These are phyloP conservation scores for Aspergillus sp. DNA, from an alignment of 2,329 filamentous ascomycete species.

Conservation along the genomic window DNA sequence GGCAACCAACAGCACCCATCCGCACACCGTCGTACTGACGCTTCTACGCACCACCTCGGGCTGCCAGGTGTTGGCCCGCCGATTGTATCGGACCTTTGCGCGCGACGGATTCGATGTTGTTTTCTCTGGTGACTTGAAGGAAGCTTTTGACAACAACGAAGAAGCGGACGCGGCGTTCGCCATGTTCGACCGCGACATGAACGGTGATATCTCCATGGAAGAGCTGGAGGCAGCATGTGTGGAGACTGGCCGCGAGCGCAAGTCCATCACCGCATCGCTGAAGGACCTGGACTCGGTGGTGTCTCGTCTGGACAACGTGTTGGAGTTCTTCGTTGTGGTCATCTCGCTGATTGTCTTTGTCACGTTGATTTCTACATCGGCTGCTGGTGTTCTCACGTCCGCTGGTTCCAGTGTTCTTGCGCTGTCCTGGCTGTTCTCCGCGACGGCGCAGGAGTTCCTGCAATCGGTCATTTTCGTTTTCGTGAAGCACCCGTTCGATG, in stretches of 20 bases:
- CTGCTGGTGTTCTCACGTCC: constrained; percentile 84
- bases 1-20: constrained; percentile 64
- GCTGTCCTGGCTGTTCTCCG: constrained; percentile 85
- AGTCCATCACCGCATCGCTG: constrained; percentile 86
- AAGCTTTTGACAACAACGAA: constrained; percentile 72
- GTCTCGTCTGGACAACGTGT: constrained; percentile 78
- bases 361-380: constrained; percentile 80
- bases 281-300: constrained; percentile 95
- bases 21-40: constrained; percentile 74
- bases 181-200: constrained; percentile 95
- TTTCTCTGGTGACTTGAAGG: constrained; percentile 66
- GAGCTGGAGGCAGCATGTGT: constrained; percentile 90
- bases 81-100: constrained; percentile 80
- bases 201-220: constrained; percentile 92
- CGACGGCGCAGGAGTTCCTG: constrained; percentile 88
- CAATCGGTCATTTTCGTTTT: constrained; percentile 95
- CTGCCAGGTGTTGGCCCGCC: constrained; percentile 76
- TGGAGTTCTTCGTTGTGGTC: constrained; percentile 76
- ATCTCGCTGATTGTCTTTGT: constrained; percentile 81
- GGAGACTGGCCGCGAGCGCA: constrained; percentile 89
- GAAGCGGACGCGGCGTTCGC: constrained; percentile 82
- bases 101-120: constrained; percentile 70
- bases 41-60: constrained; percentile 66
- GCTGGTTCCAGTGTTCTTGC: constrained; percentile 82
- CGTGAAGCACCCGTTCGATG: constrained; percentile 94